Evolutionary conservation across 495 filamentous ascomycete genomes (phyloP).

Genomic region (Penicillium parvum): DNA sequence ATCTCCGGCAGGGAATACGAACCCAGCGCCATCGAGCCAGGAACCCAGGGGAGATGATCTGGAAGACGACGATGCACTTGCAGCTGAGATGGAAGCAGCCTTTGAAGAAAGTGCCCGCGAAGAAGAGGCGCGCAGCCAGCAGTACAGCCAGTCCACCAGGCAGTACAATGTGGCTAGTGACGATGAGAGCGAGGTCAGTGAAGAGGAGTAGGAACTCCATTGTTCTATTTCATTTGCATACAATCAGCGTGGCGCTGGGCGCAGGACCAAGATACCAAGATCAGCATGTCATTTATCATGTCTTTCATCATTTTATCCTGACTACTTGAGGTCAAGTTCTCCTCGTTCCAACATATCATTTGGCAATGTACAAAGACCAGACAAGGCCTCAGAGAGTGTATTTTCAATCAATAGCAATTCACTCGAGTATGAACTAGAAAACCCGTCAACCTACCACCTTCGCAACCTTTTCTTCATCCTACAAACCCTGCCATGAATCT

Average conservation of each 20-base stretch:
- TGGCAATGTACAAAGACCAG: too few species aligned
- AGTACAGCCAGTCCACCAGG: conserved; percentile 24
- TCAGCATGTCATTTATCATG: background rate
- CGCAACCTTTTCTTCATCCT: too few species aligned
- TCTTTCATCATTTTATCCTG: background rate
- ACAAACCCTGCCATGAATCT: too few species aligned
- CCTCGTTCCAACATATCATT: too few species aligned
- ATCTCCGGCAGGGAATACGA: conserved; percentile 31
- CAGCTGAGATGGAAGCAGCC: conserved; percentile 47
- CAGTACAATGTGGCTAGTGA: conserved; percentile 38
- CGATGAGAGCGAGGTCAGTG: conserved; percentile 49
- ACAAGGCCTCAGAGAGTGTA: too few species aligned
- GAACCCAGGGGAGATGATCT: conserved; percentile 22
- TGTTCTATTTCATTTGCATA: conserved; percentile 11
- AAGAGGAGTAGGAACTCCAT: conserved; percentile 34
- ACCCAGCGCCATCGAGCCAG: background rate
- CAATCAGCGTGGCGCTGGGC: conserved; percentile 15
- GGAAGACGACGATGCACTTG: conserved; percentile 41
- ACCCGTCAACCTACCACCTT: too few species aligned
- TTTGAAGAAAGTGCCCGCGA: conserved; percentile 42
- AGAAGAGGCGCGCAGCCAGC: conserved; percentile 34
- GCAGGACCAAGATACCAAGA: conserved; percentile 14
- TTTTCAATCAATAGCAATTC: too few species aligned
- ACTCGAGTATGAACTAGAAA: too few species aligned
- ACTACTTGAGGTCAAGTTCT: too few species aligned